Conservation (phyloP, 2,329 filamentous ascomycete genomes). For the Colletotrichum euphorbiae region DNA sequence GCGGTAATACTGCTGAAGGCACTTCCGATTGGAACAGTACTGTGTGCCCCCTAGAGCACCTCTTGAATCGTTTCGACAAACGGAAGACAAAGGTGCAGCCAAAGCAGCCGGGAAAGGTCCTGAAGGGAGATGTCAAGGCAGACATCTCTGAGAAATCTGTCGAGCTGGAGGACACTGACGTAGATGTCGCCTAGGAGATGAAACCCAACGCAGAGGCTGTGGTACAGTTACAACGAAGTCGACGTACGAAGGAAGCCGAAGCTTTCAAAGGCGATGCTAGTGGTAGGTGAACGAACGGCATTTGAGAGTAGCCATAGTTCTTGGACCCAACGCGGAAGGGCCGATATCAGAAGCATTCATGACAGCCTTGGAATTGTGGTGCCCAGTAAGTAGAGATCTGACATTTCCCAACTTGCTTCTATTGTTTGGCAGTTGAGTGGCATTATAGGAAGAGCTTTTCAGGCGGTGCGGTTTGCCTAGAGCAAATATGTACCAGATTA, state of each 20-base stretch:
- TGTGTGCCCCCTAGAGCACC: conserved; percentile 55
- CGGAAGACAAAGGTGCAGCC: conserved; percentile 43
- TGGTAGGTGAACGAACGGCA: neutral
- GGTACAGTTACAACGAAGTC: neutral
- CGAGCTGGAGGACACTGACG: neutral
- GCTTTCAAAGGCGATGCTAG: neutral
- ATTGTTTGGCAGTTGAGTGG: neutral
- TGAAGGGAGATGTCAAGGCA: conserved; percentile 15
- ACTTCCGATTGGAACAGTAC: conserved; percentile 72
- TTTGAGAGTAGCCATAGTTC: neutral
- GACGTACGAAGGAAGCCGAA: neutral
- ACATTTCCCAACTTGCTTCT: neutral
- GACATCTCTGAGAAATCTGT: neutral
- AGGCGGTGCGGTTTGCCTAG: neutral
- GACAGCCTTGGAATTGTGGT: neutral
- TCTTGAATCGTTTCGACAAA: conserved; percentile 47
- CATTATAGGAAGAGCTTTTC: too few species aligned
- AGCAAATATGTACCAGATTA: neutral
- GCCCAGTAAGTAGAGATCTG: neutral
- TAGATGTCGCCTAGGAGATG: neutral
- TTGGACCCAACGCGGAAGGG: too few species aligned
- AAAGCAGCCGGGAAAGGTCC: conserved; percentile 14
- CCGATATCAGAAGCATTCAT: too few species aligned
- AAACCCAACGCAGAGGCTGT: neutral
- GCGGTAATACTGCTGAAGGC: conserved; percentile 64